Evolutionary conservation across 768 basidiomycete species (phyloP).

Genomic region (Grammothele lineata): DNA sequence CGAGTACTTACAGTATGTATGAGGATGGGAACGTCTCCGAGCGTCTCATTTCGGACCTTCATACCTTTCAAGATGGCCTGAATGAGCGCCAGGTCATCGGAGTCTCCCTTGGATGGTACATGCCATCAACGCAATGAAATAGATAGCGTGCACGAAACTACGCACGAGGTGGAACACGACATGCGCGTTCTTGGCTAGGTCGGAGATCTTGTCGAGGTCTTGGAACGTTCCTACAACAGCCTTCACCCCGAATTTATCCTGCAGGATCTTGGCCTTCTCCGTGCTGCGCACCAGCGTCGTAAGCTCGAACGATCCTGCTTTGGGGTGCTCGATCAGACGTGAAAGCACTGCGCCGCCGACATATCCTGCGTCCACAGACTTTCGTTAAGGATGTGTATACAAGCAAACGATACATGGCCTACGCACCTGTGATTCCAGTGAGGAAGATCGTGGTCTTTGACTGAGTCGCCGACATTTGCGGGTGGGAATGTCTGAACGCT

Average conservation of each 20-base stretch:
- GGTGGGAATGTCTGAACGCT: background rate
- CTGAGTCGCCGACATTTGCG: too few species aligned
- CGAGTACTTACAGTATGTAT: slow-evolving; percentile 55
- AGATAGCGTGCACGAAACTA: background rate
- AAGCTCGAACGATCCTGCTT: slow-evolving; percentile 1
- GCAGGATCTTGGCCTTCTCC: slow-evolving; percentile 4
- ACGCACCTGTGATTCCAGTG: slow-evolving; percentile 40
- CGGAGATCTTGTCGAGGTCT: slow-evolving; percentile 36
- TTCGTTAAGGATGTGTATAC: background rate
- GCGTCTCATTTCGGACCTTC: slow-evolving; percentile 39
- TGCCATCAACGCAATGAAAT: background rate
- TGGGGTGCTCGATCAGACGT: slow-evolving; percentile 38
- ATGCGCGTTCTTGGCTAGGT: slow-evolving; percentile 39
- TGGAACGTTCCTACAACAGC: slow-evolving; percentile 14
- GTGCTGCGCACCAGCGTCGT: slow-evolving; percentile 5
- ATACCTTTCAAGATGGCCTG: slow-evolving; percentile 48
- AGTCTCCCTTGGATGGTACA: slow-evolving; percentile 32
- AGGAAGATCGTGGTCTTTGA: slow-evolving; percentile 38
- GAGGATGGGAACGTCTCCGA: slow-evolving; percentile 40
- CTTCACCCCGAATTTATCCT: slow-evolving; percentile 18
- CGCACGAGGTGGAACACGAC: slow-evolving; percentile 24
- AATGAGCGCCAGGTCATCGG: slow-evolving; percentile 42
- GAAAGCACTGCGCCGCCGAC: slow-evolving; percentile 53
- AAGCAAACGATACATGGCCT: background rate
- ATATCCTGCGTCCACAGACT: slow-evolving; percentile 38